Percentiles rank a stretch among this genome's conserved stretches.
Conservation (phyloP, 179 eudicot genomes). For the Corrigiola litoralis region DNA sequence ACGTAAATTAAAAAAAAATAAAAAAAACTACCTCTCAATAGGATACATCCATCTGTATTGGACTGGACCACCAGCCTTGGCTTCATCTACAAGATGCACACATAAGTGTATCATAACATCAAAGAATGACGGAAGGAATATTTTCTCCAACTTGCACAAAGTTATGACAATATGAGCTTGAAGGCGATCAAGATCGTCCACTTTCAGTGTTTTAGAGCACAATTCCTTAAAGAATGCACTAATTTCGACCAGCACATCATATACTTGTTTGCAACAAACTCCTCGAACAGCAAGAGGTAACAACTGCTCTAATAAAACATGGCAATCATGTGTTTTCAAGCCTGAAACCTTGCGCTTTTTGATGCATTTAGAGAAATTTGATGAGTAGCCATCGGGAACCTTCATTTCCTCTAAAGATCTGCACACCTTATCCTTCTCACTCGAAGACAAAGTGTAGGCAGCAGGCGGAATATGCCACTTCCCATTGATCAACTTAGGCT, state of each 20-base stretch:
- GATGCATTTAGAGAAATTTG: constrained; percentile 15
- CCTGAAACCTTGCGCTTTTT: neutral
- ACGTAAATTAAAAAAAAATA: neutral
- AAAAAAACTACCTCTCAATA: constrained; percentile 8
- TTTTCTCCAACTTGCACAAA: constrained; percentile 16
- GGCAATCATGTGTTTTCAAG: constrained; percentile 23
- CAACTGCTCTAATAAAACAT: constrained; percentile 24
- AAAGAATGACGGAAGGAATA: constrained; percentile 26
- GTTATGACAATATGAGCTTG: constrained; percentile 7
- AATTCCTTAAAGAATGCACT: constrained; percentile 1
- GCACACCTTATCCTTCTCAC: constrained; percentile 4
- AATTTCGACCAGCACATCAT: constrained; percentile 3
- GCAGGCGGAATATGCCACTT: too few species aligned
- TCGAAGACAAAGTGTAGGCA: neutral
- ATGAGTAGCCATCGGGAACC: constrained; percentile 15
- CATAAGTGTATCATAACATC: constrained; percentile 25
- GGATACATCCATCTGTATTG: constrained; percentile 26
- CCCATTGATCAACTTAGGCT: neutral
- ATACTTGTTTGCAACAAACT: neutral
- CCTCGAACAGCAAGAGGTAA: constrained; percentile 17
- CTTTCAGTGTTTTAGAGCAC: constrained; percentile 2
- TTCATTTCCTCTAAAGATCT: constrained; percentile 7
- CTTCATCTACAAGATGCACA: constrained; percentile 19
- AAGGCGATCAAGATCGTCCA: constrained; percentile 1
- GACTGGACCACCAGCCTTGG: constrained; percentile 16